Evolutionary conservation across 2,329 filamentous ascomycete genomes (phyloP).

Genomic region (Lizonia empirigonia): DNA sequence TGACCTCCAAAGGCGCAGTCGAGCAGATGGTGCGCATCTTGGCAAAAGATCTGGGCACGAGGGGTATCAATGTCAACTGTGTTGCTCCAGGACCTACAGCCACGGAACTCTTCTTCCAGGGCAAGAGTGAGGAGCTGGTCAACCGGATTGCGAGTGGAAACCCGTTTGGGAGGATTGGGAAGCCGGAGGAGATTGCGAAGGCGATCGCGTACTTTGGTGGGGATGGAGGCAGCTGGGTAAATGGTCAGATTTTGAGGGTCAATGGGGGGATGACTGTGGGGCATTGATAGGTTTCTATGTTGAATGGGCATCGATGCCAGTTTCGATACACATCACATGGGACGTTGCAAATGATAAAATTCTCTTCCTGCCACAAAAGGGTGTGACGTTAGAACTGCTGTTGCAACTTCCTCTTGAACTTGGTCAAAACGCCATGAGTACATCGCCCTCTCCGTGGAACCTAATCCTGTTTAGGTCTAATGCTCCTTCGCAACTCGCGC

Average conservation of each 20-base stretch:
- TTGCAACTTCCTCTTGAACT: too few relatives aligned
- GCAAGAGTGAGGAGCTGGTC: slow-evolving; percentile 42
- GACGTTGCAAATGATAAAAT: too few relatives aligned
- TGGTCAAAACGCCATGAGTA: too few relatives aligned
- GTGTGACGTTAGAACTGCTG: too few relatives aligned
- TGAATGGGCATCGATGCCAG: too few relatives aligned
- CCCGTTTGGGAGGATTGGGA: slow-evolving; percentile 27
- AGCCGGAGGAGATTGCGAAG: slow-evolving; percentile 35
- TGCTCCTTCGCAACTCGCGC: not conserved
- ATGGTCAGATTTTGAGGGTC: slow-evolving; percentile 35
- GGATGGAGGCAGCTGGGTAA: slow-evolving; percentile 30
- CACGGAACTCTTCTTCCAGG: slow-evolving; percentile 61
- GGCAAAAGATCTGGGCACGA: slow-evolving; percentile 60
- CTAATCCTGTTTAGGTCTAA: not conserved
- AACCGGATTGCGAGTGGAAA: slow-evolving; percentile 27
- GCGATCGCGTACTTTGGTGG: slow-evolving; percentile 29
- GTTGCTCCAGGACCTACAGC: slow-evolving; percentile 61
- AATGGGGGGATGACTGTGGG: slow-evolving; percentile 37
- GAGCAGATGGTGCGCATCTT: slow-evolving; percentile 63
- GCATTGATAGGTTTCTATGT: too few relatives aligned
- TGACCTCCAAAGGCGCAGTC: slow-evolving; percentile 63
- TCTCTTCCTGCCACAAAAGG: too few relatives aligned
- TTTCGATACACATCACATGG: too few relatives aligned
- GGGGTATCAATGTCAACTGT: slow-evolving; percentile 59
- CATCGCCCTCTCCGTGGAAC: too few relatives aligned